phyloP scores from a whole-genome alignment of 768 basidiomycete genomes.

The Neoboletus magnificus region DNA sequence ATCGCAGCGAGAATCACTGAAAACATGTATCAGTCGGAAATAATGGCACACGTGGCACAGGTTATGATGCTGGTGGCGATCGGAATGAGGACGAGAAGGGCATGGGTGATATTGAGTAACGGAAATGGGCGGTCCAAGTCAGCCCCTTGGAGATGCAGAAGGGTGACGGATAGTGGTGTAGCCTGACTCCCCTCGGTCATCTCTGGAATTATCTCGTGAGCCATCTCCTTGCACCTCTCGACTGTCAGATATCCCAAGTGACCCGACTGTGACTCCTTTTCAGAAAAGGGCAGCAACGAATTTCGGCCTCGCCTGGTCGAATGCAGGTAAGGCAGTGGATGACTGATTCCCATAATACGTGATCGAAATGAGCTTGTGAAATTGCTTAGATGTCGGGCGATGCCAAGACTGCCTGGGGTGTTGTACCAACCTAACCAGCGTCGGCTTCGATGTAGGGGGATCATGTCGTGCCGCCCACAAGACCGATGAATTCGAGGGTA shows the following conservation, averaged over 20 bases:
- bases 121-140: background rate
- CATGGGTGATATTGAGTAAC: background rate
- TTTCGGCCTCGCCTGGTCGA: background rate
- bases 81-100: background rate
- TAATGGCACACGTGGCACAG: background rate
- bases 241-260: background rate
- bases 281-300: background rate
- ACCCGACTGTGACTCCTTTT: background rate
- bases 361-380: background rate
- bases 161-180: too few relatives aligned
- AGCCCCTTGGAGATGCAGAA: background rate
- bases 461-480: background rate
- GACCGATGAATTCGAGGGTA: background rate
- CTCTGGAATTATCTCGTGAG: too few relatives aligned
- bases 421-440: background rate
- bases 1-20: background rate
- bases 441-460: background rate
- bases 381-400: background rate
- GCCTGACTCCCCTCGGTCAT: too few relatives aligned
- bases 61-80: background rate
- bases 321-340: too few relatives aligned
- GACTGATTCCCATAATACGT: too few relatives aligned
- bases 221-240: background rate
- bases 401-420: background rate
- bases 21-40: background rate